These are phyloP conservation scores for Medakamo hakoo DNA, from an alignment of 139 green algal species.

Conservation along the genomic window DNA sequence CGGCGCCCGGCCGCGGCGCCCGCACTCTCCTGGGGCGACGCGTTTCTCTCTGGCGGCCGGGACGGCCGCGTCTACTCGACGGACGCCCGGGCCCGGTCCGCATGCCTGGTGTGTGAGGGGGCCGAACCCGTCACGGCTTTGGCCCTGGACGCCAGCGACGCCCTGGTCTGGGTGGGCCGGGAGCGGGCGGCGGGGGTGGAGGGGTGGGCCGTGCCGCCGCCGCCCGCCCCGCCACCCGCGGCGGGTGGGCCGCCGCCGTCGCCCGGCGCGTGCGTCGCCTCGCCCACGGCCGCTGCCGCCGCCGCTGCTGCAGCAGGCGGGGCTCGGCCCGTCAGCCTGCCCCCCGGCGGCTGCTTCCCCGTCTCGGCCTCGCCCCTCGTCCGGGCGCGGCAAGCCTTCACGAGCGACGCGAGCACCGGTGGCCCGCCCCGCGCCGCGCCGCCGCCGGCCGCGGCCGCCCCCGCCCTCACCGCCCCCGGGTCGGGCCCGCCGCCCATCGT, in stretches of 20 bases:
- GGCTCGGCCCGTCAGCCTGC: slow-evolving; percentile 10
- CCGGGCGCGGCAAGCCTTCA: not conserved
- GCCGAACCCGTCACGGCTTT: slow-evolving; percentile 19
- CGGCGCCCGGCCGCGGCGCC: too few relatives aligned
- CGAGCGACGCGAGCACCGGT: not conserved
- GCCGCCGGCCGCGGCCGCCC: too few relatives aligned
- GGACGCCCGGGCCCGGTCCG: not conserved
- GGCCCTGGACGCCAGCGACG: slow-evolving; percentile 37
- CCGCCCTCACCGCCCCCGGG: not conserved
- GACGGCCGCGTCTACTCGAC: not conserved
- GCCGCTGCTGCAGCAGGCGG: slow-evolving; percentile 14
- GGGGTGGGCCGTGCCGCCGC: too few relatives aligned
- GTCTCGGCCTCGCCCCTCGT: not conserved
- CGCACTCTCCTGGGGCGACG: not conserved
- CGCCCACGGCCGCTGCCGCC: slow-evolving; percentile 6
- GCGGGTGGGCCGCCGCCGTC: not conserved
- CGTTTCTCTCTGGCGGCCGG: not conserved
- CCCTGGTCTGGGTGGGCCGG: slow-evolving; percentile 27
- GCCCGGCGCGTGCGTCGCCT: not conserved
- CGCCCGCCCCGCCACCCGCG: too few relatives aligned
- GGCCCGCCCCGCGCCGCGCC: too few relatives aligned
- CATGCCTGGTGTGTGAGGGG: not conserved
- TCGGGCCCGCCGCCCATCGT: not conserved
- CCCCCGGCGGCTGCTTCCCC: not conserved
- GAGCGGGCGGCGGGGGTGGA: too few relatives aligned